These are phyloP conservation scores for Tympanopsis confertula DNA, from an alignment of 2,329 filamentous ascomycete species.

Conservation along the genomic window DNA sequence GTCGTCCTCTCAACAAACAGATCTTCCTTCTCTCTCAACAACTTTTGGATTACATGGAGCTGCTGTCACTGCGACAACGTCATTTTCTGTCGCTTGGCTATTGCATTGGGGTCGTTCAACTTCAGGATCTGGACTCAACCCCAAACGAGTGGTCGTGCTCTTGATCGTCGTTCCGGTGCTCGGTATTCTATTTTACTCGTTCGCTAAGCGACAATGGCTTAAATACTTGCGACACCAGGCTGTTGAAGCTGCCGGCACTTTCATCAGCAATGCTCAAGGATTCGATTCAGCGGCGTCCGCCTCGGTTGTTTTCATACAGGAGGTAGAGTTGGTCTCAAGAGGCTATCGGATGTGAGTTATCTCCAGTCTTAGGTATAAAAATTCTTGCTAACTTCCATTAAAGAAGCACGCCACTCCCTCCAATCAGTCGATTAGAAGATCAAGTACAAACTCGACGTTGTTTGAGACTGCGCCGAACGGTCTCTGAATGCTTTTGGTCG, in stretches of 20 bases:
- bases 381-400: not conserved
- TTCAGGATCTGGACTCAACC: not conserved
- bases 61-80: not conserved
- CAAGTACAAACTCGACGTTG: not conserved
- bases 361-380: not conserved
- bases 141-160: not conserved
- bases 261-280: not conserved
- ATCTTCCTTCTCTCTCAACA: not conserved
- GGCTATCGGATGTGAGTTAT: constrained; percentile 1
- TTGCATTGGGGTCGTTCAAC: not conserved
- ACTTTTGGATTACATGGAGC: not conserved
- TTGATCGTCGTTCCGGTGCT: not conserved
- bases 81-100: not conserved
- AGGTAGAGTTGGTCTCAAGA: not conserved
- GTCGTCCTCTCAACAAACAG: not conserved
- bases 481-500: not conserved
- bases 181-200: not conserved
- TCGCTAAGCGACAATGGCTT: constrained; percentile 1
- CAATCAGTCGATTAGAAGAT: not conserved
- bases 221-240: constrained; percentile 1
- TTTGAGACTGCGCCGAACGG: not conserved
- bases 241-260: not conserved
- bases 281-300: constrained; percentile 1
- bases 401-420: not conserved
- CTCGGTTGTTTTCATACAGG: constrained; percentile 1